Evolutionary conservation across 371 early-diverging fungal genomes (phyloP).

Genomic region (Apophysomyces elegans): DNA sequence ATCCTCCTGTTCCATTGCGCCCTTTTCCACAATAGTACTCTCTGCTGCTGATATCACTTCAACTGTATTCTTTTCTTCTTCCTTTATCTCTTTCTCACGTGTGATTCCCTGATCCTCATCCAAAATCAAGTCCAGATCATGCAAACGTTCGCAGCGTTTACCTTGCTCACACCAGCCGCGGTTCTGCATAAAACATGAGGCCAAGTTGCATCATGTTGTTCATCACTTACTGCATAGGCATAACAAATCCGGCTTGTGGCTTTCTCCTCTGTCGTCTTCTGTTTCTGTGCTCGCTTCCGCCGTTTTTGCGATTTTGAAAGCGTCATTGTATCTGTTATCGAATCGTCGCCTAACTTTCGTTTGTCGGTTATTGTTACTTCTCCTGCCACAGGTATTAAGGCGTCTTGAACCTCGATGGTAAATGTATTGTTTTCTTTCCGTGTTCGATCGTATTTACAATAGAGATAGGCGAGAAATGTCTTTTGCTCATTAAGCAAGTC

Average conservation of each 20-base stretch:
- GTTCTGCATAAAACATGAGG: slow-evolving; percentile 34
- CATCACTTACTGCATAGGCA: slow-evolving; percentile 68
- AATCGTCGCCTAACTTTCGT: slow-evolving; percentile 13
- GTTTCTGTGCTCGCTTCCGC: slow-evolving; percentile 14
- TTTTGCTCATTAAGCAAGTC: slow-evolving; percentile 61
- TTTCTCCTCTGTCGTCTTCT: not conserved
- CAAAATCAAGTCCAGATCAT: slow-evolving; percentile 82
- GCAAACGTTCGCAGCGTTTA: slow-evolving; percentile 66
- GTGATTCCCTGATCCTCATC: slow-evolving; percentile 63
- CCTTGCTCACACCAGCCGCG: slow-evolving; percentile 76
- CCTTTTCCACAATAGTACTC: not conserved
- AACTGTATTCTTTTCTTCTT: slow-evolving; percentile 11
- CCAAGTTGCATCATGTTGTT: not conserved
- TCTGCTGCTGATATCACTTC: not conserved
- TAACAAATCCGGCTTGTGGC: slow-evolving; percentile 54
- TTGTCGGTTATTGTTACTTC: not conserved
- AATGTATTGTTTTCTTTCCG: slow-evolving; percentile 5
- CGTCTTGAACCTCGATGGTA: slow-evolving; percentile 12
- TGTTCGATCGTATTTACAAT: slow-evolving; percentile 64
- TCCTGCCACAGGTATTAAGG: slow-evolving; percentile 8
- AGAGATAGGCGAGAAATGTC: slow-evolving; percentile 82
- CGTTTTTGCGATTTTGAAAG: slow-evolving; percentile 2
- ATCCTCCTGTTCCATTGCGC: not conserved
- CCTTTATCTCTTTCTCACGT: slow-evolving; percentile 17
- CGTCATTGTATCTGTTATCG: not conserved